phyloP scores from a whole-genome alignment of 2,329 filamentous ascomycete species.

The Gliomastix tumulicola region DNA sequence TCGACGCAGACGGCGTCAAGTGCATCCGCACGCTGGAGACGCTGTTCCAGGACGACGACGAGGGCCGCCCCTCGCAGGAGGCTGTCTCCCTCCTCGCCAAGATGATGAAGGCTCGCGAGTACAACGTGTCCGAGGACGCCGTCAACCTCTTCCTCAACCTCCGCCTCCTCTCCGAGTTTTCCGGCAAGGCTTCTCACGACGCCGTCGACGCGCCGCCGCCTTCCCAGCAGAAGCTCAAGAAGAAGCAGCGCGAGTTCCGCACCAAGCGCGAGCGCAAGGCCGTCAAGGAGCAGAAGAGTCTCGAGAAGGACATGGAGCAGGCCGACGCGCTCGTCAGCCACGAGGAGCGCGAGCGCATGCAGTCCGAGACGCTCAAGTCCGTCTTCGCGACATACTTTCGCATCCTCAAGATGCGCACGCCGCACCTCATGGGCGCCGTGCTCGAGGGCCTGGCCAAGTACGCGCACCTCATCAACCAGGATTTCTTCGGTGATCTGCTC shows the following conservation, averaged over 20 bases:
- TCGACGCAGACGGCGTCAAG: constrained; percentile 70
- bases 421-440: constrained; percentile 91
- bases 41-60: constrained; percentile 80
- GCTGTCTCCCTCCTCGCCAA: constrained; percentile 78
- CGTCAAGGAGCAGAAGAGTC: constrained; percentile 74
- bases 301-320: constrained; percentile 89
- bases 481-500: constrained; percentile 95
- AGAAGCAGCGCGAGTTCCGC: constrained; percentile 75
- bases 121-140: constrained; percentile 74
- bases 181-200: constrained; percentile 74
- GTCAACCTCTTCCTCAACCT: constrained; percentile 88
- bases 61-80: constrained; percentile 82
- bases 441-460: constrained; percentile 92
- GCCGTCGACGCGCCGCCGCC: constrained; percentile 45
- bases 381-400: constrained; percentile 95
- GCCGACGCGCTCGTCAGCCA: constrained; percentile 87
- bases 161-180: constrained; percentile 81
- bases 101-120: constrained; percentile 90
- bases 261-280: constrained; percentile 84
- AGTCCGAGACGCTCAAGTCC: constrained; percentile 90
- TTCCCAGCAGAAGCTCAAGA: constrained; percentile 51
- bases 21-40: constrained; percentile 73
- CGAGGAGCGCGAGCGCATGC: constrained; percentile 88
- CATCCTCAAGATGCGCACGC: constrained; percentile 75
- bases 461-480: constrained; percentile 94